Evolutionary conservation across 257 asterid genomes (phyloP), one percentile per base, ranked within the genome.

Genomic region (Ligustrum vulgare): DNA sequence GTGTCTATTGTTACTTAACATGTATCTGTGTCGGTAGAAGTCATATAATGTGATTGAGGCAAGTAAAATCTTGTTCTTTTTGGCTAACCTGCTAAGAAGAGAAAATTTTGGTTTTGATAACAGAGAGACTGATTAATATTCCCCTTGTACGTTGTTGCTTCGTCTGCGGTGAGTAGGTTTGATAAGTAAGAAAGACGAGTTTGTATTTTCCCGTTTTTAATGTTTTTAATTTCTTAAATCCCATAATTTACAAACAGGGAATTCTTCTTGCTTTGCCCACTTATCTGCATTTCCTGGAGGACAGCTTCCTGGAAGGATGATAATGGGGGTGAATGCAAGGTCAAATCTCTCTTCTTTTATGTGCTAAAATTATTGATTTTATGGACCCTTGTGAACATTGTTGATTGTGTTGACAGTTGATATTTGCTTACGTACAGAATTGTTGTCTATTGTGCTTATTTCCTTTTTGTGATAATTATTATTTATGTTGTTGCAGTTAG

Each of bases 281-380:
- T 77, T 84, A 54, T 79, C 72, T 73, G 80, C 75, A 72, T 84
- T 80, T 74, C 23, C 72, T 71, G 73, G 83, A 84, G 85, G 87
- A 76, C 85, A 64, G 74, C 81, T 71, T 76, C 83, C 83, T 81
- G 79, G 83, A 84, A 82, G 79, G 71, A 67, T 20, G 78, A 74
- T 79, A 80, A 78, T 35, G 87, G 83, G 35, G 72, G 70, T 81
- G 15, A 71, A 73, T 73, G 82, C 76, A 72, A 77, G 78, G 36
- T 49, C 85, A 16, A 77, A 78, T 77, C 76, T 78, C 37, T 76
- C 49, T 67, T 66, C 85, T 78, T 62, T 75, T 80, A 75, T 78
- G 69, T 81, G 85, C 85, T 73, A 41, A 72, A 78, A 65, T 41
- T 28, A 43, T 74, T 1, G 51, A 56, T n/a, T 22, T 25, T 8